These are phyloP conservation scores for Epichloe aotearoae DNA, from an alignment of 2,329 filamentous ascomycete species.

Conservation along the genomic window DNA sequence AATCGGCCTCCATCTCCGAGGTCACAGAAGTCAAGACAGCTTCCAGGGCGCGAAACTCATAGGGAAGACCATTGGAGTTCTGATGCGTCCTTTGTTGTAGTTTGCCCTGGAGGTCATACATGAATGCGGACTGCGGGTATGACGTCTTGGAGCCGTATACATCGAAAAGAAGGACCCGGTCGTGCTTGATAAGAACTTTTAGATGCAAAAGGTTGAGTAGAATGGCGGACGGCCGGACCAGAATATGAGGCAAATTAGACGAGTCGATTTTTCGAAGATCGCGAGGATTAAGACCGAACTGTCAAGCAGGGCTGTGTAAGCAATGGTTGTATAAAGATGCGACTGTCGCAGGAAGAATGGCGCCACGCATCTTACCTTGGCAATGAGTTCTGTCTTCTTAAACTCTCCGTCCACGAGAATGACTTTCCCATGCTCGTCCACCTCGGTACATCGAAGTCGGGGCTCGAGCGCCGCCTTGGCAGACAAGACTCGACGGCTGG, in stretches of 20 bases:
- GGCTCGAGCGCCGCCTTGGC: slow-evolving; percentile 73
- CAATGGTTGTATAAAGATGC: not conserved
- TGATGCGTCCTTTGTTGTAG: slow-evolving; percentile 58
- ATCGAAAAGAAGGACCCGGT: slow-evolving; percentile 90
- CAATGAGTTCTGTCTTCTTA: slow-evolving; percentile 93
- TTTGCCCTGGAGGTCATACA: slow-evolving; percentile 93
- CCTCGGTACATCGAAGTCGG: slow-evolving; percentile 82
- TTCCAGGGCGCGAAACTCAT: slow-evolving; percentile 93
- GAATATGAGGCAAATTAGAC: slow-evolving; percentile 85
- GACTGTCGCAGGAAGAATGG: not conserved
- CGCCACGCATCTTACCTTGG: slow-evolving; percentile 49
- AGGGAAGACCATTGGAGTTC: slow-evolving; percentile 58
- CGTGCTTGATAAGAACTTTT: slow-evolving; percentile 86
- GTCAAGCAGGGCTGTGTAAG: slow-evolving; percentile 1
- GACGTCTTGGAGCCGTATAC: slow-evolving; percentile 90
- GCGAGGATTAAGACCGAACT: slow-evolving; percentile 86
- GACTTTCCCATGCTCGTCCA: slow-evolving; percentile 83
- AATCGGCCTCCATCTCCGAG: slow-evolving; percentile 81
- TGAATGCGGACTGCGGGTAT: slow-evolving; percentile 91
- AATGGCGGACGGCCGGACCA: slow-evolving; percentile 85
- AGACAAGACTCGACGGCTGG: slow-evolving; percentile 53
- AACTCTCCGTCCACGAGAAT: slow-evolving; percentile 91
- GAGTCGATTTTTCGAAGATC: slow-evolving; percentile 97
- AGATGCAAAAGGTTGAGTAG: slow-evolving; percentile 94
- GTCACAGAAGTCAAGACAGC: slow-evolving; percentile 91